Conservation (phyloP, 495 filamentous ascomycete species). For the Friedmanniomyces simplex region DNA sequence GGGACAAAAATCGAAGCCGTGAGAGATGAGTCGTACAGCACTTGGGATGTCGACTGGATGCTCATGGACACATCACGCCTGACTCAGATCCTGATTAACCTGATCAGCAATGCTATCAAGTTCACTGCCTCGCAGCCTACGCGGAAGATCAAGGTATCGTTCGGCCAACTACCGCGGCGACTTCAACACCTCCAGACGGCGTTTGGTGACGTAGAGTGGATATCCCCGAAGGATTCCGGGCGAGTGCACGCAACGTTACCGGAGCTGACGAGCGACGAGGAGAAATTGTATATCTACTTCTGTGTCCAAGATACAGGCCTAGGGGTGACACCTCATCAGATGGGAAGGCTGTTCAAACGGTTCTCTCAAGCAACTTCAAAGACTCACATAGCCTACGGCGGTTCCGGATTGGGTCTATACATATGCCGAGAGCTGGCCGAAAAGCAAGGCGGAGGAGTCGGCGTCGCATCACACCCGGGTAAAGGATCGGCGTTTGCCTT, state of each 20-base stretch:
- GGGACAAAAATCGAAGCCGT: conserved; percentile 2
- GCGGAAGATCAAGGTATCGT: conserved; percentile 14
- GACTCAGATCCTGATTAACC: conserved; percentile 46
- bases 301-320: conserved; percentile 11
- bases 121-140: conserved; percentile 35
- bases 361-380: conserved; percentile 24
- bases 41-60: conserved; percentile 16
- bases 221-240: neutral
- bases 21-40: conserved; percentile 10
- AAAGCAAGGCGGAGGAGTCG: conserved; percentile 21
- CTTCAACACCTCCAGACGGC: neutral
- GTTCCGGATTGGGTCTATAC: conserved; percentile 20
- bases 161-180: neutral
- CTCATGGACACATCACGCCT: conserved; percentile 22
- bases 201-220: neutral
- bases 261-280: neutral
- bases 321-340: conserved; percentile 30
- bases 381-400: conserved; percentile 20
- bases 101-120: conserved; percentile 44
- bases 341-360: conserved; percentile 36
- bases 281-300: conserved; percentile 6
- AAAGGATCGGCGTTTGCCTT: conserved; percentile 19
- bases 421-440: conserved; percentile 20
- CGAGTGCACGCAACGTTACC: neutral
- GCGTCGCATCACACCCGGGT: conserved; percentile 16